Base-by-base conservation (phyloP, 805 yeast species). In the Isabelozyma heimii region DNA sequence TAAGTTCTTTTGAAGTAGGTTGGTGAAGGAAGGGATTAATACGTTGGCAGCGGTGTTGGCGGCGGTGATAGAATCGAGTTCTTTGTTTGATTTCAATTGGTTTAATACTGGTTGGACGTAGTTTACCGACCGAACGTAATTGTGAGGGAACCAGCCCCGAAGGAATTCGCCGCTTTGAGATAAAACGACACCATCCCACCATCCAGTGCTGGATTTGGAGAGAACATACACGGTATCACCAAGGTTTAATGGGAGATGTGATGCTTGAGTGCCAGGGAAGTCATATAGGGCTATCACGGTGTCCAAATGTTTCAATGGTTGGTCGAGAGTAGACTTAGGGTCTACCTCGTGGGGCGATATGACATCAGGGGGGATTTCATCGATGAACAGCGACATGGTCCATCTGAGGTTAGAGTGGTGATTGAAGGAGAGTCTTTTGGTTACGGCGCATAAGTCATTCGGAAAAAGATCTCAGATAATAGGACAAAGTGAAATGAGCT, bases 111-210 rank as follows among this genome's bases (percentile, higher is more conserved):
- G 77, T 56, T 70, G 75, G 35, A 68, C 72, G 53, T 72, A 73
- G 56, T 73, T 71, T 15, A 73, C 75, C 1, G 77, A 62, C 43
- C 79, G 74, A 26, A 83, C 82, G 64, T 78, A 84, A 49, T 78
- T 80, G 44, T 79, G 79, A 14, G 96, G 96, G 69, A 90, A 88
- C 96, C 96, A 90, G 56, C 97, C 97, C 60, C 95, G 75, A 38
- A 62, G 58, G 5, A 77, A 63, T 5, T 72, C 77, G 6, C 79
- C 78, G 52, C 50, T 57, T 47, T 49, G 57, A 44, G 37, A 72
- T 54, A 64, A 46, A 5, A 66, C 45, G 14, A 85, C 74, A 9
- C 97, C 96, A 63, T 90, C 96, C 94, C 95, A 89, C 97, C 96
- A 90, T 2, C 90, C 88, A 2, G 82, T 63, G 38, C 77, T 80